Evolutionary conservation across 331 rosid genomes (phyloP), one percentile per base, ranked within the genome.

Genomic region (Stylosanthes scabra): DNA sequence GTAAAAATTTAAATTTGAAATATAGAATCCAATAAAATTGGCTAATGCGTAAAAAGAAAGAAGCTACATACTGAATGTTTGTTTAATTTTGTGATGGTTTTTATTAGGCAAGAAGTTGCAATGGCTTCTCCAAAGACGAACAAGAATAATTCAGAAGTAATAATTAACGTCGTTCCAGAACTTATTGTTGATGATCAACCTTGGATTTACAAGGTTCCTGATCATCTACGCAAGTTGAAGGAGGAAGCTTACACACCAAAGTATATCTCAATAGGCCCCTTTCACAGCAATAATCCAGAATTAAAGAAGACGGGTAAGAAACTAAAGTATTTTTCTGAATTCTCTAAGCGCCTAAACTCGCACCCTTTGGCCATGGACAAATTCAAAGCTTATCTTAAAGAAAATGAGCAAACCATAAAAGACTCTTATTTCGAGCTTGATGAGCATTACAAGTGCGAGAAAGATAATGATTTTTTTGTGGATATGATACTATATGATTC

Each of bases 151-250:
- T 20, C 25, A 20, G n/a, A 62, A 47, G 69, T 77, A 51, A 60
- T 77, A 41, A 16, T 77, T 28, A 20, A 73, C 76, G 63, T 78
- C 76, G 63, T 78, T 64, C 64, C 66, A 29, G 57, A 60, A 3
- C n/a, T 61, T 63, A 31, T 15, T 27, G 14, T 5, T 51, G 4
- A 0, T n/a, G n/a, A n/a, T n/a, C n/a, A 9, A 0, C 73, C 62
- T 34, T 68, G 59, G 59, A 77, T 82, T 56, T 82, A 73, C 66
- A 68, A 67, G 76, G 74, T 82, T 56, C 74, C 80, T 28, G 0
- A 0, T 3, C 39, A 47, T 41, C 80, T 78, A 1, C 11, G 7
- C 16, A 11, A 3, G 6, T 29, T 31, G 29, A 46, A 47, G 2
- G 1, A 7, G 7, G 34, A 46, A 11, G 62, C 68, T 68, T 75